Evolutionary conservation across 371 early-diverging fungal species (phyloP).

Genomic region (Actinomortierella ambigua): DNA sequence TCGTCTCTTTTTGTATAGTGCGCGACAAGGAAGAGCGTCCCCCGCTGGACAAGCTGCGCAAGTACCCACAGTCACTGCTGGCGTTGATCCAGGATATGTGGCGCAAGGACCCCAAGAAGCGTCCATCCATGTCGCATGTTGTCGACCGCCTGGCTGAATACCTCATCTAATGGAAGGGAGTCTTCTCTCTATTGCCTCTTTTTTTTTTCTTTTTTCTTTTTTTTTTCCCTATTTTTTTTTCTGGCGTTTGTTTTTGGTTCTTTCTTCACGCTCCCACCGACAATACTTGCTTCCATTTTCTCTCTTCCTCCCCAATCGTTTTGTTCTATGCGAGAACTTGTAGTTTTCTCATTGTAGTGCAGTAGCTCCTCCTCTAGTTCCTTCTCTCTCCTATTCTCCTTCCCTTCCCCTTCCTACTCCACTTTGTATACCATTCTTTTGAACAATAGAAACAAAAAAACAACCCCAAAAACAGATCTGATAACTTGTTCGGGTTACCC

Average conservation of each 20-base stretch:
- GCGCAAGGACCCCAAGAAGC: conserved; percentile 62
- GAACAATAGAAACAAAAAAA: too few species aligned
- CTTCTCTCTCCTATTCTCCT: too few species aligned
- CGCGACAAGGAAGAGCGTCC: conserved; percentile 66
- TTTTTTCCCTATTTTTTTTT: not conserved
- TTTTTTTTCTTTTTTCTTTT: not conserved
- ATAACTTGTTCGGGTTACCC: too few species aligned
- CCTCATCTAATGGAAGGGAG: conserved; percentile 47
- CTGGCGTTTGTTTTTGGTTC: too few species aligned
- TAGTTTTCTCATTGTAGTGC: too few species aligned
- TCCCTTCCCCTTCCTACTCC: too few species aligned
- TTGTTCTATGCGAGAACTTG: too few species aligned
- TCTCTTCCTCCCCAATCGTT: not conserved
- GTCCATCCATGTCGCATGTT: conserved; percentile 72
- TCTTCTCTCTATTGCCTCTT: conserved; percentile 1
- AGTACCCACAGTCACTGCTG: conserved; percentile 63
- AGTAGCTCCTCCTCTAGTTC: too few species aligned
- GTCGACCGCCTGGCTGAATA: conserved; percentile 64
- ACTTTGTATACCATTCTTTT: too few species aligned
- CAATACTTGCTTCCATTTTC: not conserved
- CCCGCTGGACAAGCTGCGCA: conserved; percentile 57
- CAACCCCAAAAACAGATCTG: too few species aligned
- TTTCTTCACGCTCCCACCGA: too few species aligned
- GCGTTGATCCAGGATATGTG: conserved; percentile 76
- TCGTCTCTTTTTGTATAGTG: conserved; percentile 43